Evolutionary conservation across 768 basidiomycete genomes (phyloP).

Genomic region (Guyanaporus albipodus): DNA sequence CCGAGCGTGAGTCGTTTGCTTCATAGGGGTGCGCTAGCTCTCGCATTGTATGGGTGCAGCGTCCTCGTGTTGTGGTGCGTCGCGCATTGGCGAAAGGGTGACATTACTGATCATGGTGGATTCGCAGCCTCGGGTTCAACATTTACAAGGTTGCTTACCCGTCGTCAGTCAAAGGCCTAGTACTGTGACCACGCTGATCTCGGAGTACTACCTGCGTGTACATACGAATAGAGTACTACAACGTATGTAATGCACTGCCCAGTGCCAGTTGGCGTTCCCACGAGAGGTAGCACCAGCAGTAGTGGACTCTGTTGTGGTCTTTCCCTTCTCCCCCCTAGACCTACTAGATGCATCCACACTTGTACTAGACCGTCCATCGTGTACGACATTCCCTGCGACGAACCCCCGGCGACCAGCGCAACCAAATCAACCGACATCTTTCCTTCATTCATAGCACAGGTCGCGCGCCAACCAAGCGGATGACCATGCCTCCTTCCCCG

Average conservation of each 20-base stretch:
- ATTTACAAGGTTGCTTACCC: slow-evolving; percentile 60
- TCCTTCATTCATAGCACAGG: neutral
- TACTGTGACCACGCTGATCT: slow-evolving; percentile 4
- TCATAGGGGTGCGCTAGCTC: slow-evolving; percentile 55
- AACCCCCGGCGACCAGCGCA: neutral
- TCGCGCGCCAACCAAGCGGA: slow-evolving; percentile 8
- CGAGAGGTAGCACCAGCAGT: slow-evolving; percentile 12
- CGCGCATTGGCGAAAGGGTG: too few relatives aligned
- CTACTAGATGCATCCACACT: slow-evolving; percentile 28
- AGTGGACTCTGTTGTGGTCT: slow-evolving; percentile 2
- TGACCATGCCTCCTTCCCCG: slow-evolving; percentile 13
- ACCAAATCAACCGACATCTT: slow-evolving; percentile 9
- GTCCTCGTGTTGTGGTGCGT: slow-evolving; percentile 89
- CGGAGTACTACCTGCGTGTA: neutral
- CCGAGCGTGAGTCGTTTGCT: slow-evolving; percentile 49
- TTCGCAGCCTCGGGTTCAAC: slow-evolving; percentile 68
- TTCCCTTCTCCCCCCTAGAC: slow-evolving; percentile 33
- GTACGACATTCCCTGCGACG: slow-evolving; percentile 10
- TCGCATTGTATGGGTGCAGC: slow-evolving; percentile 70
- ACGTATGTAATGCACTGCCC: slow-evolving; percentile 9
- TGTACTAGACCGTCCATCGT: slow-evolving; percentile 14
- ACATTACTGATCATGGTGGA: slow-evolving; percentile 6
- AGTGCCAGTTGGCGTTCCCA: slow-evolving; percentile 18
- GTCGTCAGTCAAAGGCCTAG: slow-evolving; percentile 1
- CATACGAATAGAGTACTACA: neutral